Evolutionary conservation across 2,329 filamentous ascomycete species (phyloP).

Genomic region (Venturia asperata): DNA sequence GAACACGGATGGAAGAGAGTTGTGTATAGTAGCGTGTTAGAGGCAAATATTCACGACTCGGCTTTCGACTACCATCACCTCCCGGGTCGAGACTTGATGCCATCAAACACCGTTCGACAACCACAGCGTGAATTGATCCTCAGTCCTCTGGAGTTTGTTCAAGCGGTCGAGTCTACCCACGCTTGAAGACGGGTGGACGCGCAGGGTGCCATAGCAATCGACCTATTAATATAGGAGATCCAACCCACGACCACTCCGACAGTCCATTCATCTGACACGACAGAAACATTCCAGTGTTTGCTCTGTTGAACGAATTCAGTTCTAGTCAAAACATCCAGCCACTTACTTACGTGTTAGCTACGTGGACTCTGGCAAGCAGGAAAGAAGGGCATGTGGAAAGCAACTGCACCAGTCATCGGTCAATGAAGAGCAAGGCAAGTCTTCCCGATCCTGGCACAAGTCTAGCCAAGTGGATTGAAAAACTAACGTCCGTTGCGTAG

Average conservation of each 20-base stretch:
- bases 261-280: not conserved
- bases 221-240: not conserved
- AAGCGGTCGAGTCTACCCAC: not conserved
- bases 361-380: not conserved
- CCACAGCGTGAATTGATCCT: not conserved
- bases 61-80: no score
- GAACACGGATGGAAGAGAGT: not conserved
- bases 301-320: not conserved
- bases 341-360: not conserved
- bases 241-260: not conserved
- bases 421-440: slow-evolving; percentile 1
- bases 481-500: not conserved
- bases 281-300: no score
- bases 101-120: not conserved
- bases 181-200: not conserved
- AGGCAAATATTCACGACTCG: not conserved
- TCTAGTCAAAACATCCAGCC: not conserved
- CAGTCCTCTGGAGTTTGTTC: not conserved
- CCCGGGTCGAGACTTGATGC: no score
- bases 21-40: no score
- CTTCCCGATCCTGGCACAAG: not conserved
- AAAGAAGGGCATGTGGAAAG: not conserved
- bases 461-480: not conserved
- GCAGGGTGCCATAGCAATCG: not conserved
- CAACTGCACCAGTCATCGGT: not conserved